Percentiles rank a stretch among this genome's conserved stretches.
These are phyloP conservation scores for Anethum foeniculum DNA, from an alignment of 140 eudicot species.

Conservation along the genomic window DNA sequence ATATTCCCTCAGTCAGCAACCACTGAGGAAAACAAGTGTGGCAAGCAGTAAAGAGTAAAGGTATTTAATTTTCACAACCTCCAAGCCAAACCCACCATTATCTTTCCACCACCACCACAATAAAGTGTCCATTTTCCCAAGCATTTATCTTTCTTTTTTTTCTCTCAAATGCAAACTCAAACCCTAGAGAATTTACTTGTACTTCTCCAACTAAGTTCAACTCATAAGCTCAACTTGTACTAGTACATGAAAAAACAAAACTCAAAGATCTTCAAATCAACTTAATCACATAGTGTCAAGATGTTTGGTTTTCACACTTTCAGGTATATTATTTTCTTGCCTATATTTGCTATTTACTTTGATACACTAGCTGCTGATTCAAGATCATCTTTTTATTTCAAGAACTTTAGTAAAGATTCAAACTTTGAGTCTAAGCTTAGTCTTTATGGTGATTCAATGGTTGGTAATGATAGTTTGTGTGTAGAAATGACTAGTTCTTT, in stretches of 20 bases:
- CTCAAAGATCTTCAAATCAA: constrained; percentile 15
- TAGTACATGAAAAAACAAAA: constrained; percentile 13
- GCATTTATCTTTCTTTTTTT: constrained; percentile 16
- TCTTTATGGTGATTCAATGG: constrained; percentile 61
- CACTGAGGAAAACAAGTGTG: constrained; percentile 34
- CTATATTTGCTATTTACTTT: constrained; percentile 30
- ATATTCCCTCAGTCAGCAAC: constrained; percentile 50
- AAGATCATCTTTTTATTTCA: constrained; percentile 41
- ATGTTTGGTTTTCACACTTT: constrained; percentile 33
- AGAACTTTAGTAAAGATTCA: constrained; percentile 41
- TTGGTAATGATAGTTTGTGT: constrained; percentile 26
- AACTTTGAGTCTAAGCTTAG: constrained; percentile 45
- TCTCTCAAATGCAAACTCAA: constrained; percentile 8
- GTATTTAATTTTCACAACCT: constrained; percentile 62
- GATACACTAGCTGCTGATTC: constrained; percentile 31
- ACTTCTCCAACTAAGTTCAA: constrained; percentile 16
- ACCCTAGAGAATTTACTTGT: constrained; percentile 23
- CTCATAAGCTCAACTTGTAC: constrained; percentile 12
- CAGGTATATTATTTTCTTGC: constrained; percentile 26
- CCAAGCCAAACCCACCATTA: constrained; percentile 26
- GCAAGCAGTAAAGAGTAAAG: constrained; percentile 44
- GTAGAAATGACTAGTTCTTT: constrained; percentile 43
- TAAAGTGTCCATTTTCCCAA: constrained; percentile 25
- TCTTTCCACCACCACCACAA: constrained; percentile 19
- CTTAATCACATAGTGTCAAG: constrained; percentile 19